Percentiles rank a stretch among this genome's conserved stretches.
Evolutionary conservation across 2,329 filamentous ascomycete species (phyloP).

Genomic region (Phyllosticta citrichinensis): DNA sequence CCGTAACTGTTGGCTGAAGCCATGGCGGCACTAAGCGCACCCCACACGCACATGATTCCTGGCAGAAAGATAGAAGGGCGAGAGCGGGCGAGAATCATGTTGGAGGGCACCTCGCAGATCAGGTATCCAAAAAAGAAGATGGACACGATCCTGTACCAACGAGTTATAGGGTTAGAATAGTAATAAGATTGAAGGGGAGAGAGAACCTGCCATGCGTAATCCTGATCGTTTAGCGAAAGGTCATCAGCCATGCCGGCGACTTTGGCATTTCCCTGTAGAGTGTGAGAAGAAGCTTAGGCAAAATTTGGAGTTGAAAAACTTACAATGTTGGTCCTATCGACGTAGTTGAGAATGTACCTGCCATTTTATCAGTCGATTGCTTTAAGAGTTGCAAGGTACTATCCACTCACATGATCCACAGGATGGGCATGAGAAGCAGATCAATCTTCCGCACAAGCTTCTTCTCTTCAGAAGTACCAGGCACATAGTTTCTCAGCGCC

Average conservation of each 20-base stretch:
- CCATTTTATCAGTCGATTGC: neutral
- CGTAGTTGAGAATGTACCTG: slow-evolving; percentile 62
- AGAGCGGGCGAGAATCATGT: slow-evolving; percentile 50
- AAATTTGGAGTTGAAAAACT: neutral
- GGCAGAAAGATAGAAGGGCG: slow-evolving; percentile 36
- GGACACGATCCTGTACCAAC: slow-evolving; percentile 33
- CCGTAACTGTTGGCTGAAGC: slow-evolving; percentile 37
- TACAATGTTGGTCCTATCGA: slow-evolving; percentile 58
- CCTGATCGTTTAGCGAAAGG: slow-evolving; percentile 29
- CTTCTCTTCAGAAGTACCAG: slow-evolving; percentile 33
- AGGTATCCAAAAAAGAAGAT: slow-evolving; percentile 51
- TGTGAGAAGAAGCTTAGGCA: neutral
- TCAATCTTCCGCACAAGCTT: slow-evolving; percentile 62
- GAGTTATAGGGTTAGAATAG: too few relatives aligned
- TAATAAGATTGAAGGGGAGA: too few relatives aligned
- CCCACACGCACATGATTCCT: slow-evolving; percentile 43
- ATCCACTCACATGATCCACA: slow-evolving; percentile 48
- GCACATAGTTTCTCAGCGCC: slow-evolving; percentile 8
- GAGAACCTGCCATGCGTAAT: neutral
- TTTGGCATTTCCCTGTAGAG: slow-evolving; percentile 26
- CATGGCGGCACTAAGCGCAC: slow-evolving; percentile 41
- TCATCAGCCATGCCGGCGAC: slow-evolving; percentile 34
- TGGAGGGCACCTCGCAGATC: slow-evolving; percentile 44
- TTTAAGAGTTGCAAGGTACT: neutral
- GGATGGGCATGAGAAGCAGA: slow-evolving; percentile 53